Conservation (phyloP, 441 rosid species). For the Adansonia madagascariensis region DNA sequence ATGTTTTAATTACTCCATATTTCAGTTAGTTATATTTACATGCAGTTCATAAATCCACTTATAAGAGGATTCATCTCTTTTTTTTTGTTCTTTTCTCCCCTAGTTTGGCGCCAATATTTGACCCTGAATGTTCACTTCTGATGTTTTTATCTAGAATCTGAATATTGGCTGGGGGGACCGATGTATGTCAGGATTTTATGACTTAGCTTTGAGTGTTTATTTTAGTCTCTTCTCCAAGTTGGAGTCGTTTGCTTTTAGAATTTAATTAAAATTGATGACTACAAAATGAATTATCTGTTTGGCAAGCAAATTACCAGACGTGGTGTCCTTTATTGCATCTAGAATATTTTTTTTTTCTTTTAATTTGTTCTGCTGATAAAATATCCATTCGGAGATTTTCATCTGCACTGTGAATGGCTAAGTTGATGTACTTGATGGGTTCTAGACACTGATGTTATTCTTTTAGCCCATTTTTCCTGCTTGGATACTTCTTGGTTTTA, state of each 20-base stretch:
- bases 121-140: conserved; percentile 1
- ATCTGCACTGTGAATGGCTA: not conserved
- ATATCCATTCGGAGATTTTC: not conserved
- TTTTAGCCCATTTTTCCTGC: conserved; percentile 8
- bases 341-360: not conserved
- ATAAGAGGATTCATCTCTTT: conserved; percentile 3
- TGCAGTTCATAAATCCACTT: not conserved
- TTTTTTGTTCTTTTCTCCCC: not conserved
- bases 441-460: not conserved
- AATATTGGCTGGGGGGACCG: not conserved
- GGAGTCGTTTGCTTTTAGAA: not conserved
- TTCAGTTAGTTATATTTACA: conserved; percentile 4
- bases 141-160: not conserved
- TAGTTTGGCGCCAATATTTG: not conserved
- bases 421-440: conserved; percentile 12
- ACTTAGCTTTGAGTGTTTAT: not conserved
- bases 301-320: not conserved
- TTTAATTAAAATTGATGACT: not conserved
- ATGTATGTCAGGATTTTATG: not conserved
- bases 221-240: conserved; percentile 9
- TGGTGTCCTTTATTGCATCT: not conserved
- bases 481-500: not conserved
- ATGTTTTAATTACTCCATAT: not conserved
- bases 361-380: not conserved
- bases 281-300: conserved; percentile 11